These are phyloP conservation scores for Didymella exigua DNA, from an alignment of 2,329 filamentous ascomycete genomes.

Conservation along the genomic window DNA sequence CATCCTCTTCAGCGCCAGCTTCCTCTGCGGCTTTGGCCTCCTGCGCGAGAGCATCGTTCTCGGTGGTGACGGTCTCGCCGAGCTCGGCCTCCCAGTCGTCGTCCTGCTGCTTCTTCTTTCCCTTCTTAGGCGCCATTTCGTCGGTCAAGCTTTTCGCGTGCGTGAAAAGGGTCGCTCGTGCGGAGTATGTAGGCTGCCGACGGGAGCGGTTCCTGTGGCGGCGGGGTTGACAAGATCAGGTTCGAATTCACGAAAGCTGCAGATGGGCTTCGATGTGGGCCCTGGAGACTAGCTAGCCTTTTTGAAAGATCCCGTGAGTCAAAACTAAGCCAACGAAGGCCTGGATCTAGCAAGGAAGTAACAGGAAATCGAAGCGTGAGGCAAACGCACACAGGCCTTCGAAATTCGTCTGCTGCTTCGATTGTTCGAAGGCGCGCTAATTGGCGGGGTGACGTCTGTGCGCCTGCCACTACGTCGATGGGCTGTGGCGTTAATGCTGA, in stretches of 20 bases:
- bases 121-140: conserved; percentile 92
- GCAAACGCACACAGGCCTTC: conserved; percentile 37
- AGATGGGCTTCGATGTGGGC: conserved; percentile 9
- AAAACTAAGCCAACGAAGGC: conserved; percentile 33
- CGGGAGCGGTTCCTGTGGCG: conserved; percentile 15
- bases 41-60: conserved; percentile 56
- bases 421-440: conserved; percentile 12
- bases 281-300: conserved; percentile 14
- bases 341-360: conserved; percentile 31
- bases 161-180: conserved; percentile 4
- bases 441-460: conserved; percentile 8
- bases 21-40: conserved; percentile 34
- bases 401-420: conserved; percentile 29
- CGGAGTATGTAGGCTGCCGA: conserved; percentile 6
- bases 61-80: conserved; percentile 74
- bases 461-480: neutral
- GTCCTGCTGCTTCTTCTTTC: conserved; percentile 82
- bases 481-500: neutral
- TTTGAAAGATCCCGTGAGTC: conserved; percentile 27
- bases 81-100: conserved; percentile 96
- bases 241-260: conserved; percentile 13
- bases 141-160: conserved; percentile 1
- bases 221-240: conserved; percentile 19
- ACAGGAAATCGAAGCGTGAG: conserved; percentile 22
- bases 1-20: conserved; percentile 54